Conservation (phyloP, 768 basidiomycete genomes). For the Trametes elegans region DNA sequence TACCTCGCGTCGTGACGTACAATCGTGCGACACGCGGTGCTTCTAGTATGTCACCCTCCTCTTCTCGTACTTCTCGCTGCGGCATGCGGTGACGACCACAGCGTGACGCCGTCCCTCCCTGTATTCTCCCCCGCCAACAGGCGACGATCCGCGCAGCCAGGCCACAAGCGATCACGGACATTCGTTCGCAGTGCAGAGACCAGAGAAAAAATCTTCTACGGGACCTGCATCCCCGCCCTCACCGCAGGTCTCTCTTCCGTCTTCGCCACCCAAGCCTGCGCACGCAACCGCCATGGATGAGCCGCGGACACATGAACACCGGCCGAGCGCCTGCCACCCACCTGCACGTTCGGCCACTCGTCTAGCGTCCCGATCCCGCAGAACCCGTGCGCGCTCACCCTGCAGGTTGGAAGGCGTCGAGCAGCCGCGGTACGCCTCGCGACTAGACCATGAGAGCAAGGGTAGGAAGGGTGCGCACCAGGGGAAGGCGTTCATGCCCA, state of each 20-base stretch:
- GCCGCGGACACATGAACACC: no score
- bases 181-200: background rate
- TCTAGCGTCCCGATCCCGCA: constrained; percentile 56
- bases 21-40: no score
- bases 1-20: no score
- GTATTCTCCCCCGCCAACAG: no score
- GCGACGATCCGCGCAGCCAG: background rate
- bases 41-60: no score
- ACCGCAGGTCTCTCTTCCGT: constrained; percentile 17
- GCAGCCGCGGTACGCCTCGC: background rate
- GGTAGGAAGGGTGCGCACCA: constrained; percentile 39
- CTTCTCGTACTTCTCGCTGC: no score
- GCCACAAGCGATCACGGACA: background rate
- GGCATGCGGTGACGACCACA: no score
- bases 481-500: constrained; percentile 59
- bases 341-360: constrained; percentile 64
- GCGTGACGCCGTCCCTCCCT: no score
- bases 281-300: background rate
- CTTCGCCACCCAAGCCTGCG: constrained; percentile 19
- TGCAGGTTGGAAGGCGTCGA: background rate
- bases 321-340: constrained; percentile 12
- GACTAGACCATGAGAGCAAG: background rate
- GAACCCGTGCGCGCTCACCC: constrained; percentile 42
- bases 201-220: no score
- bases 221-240: constrained; percentile 15